Evolutionary conservation across 2,329 filamentous ascomycete genomes (phyloP), one percentile per base, ranked within the genome.

Genomic region (Alternaria postmessia): DNA sequence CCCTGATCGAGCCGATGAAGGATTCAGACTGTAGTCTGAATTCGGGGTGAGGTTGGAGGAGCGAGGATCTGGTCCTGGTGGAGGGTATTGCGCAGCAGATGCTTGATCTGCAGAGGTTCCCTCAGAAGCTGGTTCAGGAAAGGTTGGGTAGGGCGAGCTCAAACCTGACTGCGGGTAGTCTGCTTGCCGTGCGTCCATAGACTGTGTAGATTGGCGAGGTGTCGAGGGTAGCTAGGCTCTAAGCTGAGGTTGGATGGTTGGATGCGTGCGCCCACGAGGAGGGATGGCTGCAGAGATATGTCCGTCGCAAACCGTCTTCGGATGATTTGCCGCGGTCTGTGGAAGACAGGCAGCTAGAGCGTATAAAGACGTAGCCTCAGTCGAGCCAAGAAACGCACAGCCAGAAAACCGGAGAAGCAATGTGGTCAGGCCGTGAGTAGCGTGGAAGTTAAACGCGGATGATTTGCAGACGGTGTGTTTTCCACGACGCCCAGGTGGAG

Each of bases 41-140:
- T 92, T 93, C 61, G 93, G 93, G 65, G 93, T 96, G 72, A 93
- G 92, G 79, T 86, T 90, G 70, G 85, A 82, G 61, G 89, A 83
- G 80, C 91, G 88, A 76, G 89, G 88, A 83, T 97, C 93, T 83
- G 91, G 89, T 78, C 91, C 90, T 75, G 89, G 88, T n/a, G 68
- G 65, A 72, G 91, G 75, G 83, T 96, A 96, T 82, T 94, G 91
- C 83, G 91, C 91, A 91, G 91, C 90, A 91, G 93, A 92, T 82
- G 91, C 86, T 86, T 92, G 92, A 91, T 96, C 94, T 95, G 91
- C 88, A 83, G 86, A 79, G 65, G 89, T 87, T 80, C 86, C 89
- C 91, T 96, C 92, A 93, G 93, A 94, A 85, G 89, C 87, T 82
- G 87, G 76, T 78, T 83, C 81, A 74, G 78, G 78, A 73, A 85